Conservation (phyloP, 1,284 basidiomycete species). For the Melampsora medusae region DNA sequence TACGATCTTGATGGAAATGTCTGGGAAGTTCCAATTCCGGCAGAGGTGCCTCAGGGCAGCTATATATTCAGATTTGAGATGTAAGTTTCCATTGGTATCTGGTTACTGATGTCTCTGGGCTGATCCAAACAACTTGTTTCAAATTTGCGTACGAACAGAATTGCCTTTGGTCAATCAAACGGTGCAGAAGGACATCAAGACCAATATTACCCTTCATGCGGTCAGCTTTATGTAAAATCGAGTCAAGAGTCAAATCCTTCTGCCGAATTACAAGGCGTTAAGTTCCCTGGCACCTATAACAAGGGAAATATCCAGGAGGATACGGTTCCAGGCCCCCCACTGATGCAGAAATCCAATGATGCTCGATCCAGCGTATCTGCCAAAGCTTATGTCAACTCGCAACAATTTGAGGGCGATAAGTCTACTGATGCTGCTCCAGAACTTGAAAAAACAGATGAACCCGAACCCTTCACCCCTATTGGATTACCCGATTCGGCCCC, state of each 20-base stretch:
- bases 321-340: conserved; percentile 11
- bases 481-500: not conserved
- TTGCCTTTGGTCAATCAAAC: conserved; percentile 25
- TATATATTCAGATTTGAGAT: conserved; percentile 41
- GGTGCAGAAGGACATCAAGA: conserved; percentile 34
- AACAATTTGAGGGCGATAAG: not conserved
- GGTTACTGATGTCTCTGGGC: not conserved
- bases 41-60: conserved; percentile 20
- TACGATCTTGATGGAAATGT: conserved; percentile 21
- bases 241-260: not conserved
- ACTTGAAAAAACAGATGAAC: not conserved
- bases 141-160: conserved; percentile 7
- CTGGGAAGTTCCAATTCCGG: conserved; percentile 28
- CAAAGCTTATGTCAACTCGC: not conserved
- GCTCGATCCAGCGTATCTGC: not conserved
- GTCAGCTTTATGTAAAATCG: conserved; percentile 35
- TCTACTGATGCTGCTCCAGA: not conserved
- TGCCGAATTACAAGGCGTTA: not conserved
- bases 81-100: not conserved
- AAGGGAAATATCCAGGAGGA: conserved; percentile 11
- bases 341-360: not conserved
- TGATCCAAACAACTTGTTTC: not conserved
- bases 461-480: not conserved
- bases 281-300: conserved; percentile 18
- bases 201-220: conserved; percentile 42